Evolutionary conservation across 2,329 filamentous ascomycete genomes (phyloP).

Genomic region (Colletotrichum sp.): DNA sequence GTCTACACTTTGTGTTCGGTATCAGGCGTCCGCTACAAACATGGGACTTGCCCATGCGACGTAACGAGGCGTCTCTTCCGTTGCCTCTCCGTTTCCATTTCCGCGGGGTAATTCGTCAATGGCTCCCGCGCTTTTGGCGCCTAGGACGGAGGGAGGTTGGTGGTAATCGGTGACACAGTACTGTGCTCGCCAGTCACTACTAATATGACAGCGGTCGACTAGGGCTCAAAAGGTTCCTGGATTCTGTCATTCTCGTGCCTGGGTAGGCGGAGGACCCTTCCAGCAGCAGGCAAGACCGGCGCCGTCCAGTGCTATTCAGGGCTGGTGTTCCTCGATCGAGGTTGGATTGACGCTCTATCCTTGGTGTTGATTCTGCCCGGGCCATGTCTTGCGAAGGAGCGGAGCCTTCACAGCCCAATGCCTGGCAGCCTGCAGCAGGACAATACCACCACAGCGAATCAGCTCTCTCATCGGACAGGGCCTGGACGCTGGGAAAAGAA

Average conservation of each 20-base stretch:
- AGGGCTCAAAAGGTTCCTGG: neutral
- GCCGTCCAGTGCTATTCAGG: neutral
- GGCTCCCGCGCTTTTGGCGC: neutral
- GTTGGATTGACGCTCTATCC: slow-evolving; percentile 1
- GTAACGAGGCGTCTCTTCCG: neutral
- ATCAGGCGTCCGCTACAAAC: neutral
- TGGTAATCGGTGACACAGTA: neutral
- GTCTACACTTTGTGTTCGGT: neutral
- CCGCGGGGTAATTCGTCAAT: neutral
- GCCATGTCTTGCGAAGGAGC: neutral
- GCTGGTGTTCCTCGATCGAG: neutral
- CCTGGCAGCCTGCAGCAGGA: neutral
- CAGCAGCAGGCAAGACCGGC: neutral
- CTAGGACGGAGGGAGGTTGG: neutral
- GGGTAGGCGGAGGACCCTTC: neutral
- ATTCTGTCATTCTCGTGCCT: neutral
- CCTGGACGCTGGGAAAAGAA: neutral
- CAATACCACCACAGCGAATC: neutral
- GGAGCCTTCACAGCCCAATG: neutral
- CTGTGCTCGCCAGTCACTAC: neutral
- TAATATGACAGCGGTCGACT: neutral
- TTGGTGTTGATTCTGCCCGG: neutral
- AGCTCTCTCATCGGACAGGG: neutral
- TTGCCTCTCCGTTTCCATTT: neutral
- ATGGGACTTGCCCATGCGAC: neutral